Conservation (phyloP, 495 filamentous ascomycete species). For the Alectoria sarmentosa region DNA sequence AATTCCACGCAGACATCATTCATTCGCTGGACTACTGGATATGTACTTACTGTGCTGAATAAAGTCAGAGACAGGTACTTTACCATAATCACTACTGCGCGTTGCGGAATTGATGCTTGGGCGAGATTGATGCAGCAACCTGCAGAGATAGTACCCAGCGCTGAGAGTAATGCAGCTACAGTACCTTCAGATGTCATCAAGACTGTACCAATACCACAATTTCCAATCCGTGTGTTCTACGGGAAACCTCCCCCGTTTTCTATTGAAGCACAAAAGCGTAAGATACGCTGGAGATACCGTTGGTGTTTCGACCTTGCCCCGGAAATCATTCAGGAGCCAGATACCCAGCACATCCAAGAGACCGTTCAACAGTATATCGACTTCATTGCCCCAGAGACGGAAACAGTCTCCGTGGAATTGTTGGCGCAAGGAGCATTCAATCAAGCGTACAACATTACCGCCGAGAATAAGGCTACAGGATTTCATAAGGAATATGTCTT, state of each 20-base stretch:
- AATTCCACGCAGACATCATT: background rate
- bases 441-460: conserved; percentile 20
- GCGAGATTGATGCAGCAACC: background rate
- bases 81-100: background rate
- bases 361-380: background rate
- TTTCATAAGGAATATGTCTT: conserved; percentile 29
- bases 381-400: background rate
- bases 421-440: conserved; percentile 23
- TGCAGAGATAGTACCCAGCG: background rate
- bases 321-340: background rate
- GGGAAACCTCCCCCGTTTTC: background rate
- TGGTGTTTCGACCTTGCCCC: background rate
- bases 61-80: background rate
- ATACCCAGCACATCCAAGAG: background rate
- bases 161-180: background rate
- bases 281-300: background rate
- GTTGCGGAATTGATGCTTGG: background rate
- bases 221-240: conserved; percentile 5
- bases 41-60: background rate
- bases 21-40: background rate
- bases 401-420: conserved; percentile 3
- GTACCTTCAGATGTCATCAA: background rate
- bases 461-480: background rate
- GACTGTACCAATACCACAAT: background rate
- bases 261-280: background rate